phyloP scores from a whole-genome alignment of 2,329 filamentous ascomycete genomes.

The Aspergillus japonicus region DNA sequence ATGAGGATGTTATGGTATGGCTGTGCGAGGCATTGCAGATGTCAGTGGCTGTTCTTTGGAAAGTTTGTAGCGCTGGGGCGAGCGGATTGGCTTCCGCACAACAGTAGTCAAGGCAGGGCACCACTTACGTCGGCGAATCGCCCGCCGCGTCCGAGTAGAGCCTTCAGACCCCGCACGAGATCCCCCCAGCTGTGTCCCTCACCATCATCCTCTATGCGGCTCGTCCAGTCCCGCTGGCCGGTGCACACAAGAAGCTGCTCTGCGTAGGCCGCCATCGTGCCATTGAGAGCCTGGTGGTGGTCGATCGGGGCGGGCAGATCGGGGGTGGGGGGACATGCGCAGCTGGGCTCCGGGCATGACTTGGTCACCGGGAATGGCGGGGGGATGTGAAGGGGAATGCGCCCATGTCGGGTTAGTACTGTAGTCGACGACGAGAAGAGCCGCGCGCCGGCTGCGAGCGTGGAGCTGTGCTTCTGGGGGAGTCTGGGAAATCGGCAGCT shows the following conservation, averaged over 20 bases:
- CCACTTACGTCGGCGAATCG: conserved; percentile 60
- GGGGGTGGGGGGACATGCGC: conserved; percentile 70
- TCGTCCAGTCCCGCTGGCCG: conserved; percentile 75
- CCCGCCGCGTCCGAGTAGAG: conserved; percentile 63
- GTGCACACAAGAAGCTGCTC: conserved; percentile 85
- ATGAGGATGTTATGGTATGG: conserved; percentile 80
- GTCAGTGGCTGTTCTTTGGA: conserved; percentile 5
- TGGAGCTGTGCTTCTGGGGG: neutral
- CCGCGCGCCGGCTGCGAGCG: conserved; percentile 11
- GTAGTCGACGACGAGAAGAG: conserved; percentile 25
- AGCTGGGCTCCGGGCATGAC: conserved; percentile 72
- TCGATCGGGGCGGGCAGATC: conserved; percentile 74
- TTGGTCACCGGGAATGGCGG: conserved; percentile 50
- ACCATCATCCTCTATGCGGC: conserved; percentile 79
- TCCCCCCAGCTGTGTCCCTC: conserved; percentile 45
- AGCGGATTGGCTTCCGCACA: neutral
- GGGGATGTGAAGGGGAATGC: conserved; percentile 36
- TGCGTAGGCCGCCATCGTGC: conserved; percentile 73
- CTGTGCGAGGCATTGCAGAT: conserved; percentile 45
- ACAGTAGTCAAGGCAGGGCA: no score
- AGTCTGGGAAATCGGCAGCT: neutral
- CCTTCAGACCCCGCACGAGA: conserved; percentile 66
- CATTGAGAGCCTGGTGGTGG: conserved; percentile 65
- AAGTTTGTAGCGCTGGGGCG: neutral
- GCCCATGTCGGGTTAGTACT: conserved; percentile 18